Conservation (phyloP, 73 alveolate genomes). For the Effrenium voratum region DNA sequence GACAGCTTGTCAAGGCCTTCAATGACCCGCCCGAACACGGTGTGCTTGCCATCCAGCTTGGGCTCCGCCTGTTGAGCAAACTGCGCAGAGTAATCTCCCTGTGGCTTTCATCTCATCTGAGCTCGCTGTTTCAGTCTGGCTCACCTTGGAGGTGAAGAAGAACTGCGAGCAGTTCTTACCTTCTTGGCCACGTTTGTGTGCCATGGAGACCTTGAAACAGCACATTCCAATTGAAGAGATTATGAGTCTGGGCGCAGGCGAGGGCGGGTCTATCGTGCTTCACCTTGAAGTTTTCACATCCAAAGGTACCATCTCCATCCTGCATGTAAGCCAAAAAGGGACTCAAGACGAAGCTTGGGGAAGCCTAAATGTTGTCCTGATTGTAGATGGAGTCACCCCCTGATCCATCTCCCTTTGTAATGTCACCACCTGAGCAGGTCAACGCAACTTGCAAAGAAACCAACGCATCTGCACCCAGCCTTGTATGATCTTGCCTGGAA, state of each 20-base stretch:
- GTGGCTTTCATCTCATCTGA: no score
- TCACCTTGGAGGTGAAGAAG: constrained; percentile 95
- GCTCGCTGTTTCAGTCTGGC: no score
- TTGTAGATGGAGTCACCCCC: constrained; percentile 97
- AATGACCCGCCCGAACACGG: constrained; percentile 61
- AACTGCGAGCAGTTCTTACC: constrained; percentile 96
- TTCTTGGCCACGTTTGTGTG: constrained; percentile 95
- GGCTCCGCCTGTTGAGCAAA: constrained; percentile 64
- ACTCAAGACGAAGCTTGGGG: not conserved
- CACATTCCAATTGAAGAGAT: not conserved
- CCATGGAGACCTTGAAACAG: constrained; percentile 95
- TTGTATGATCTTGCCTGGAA: constrained; percentile 96
- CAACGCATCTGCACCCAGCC: not conserved
- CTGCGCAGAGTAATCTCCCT: not conserved
- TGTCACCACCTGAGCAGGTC: constrained; percentile 95
- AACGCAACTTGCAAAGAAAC: not conserved
- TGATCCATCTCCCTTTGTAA: constrained; percentile 97
- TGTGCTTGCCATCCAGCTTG: constrained; percentile 63
- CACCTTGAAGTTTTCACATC: constrained; percentile 95
- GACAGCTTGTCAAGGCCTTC: constrained; percentile 82
- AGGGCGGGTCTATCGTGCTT: constrained; percentile 95
- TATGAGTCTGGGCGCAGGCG: not conserved
- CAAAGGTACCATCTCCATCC: constrained; percentile 82
- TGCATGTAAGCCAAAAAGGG: not conserved
- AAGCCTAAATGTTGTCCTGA: constrained; percentile 55